These are phyloP conservation scores for Solanum lycopersicoides DNA, from an alignment of 257 asterid species.

Conservation along the genomic window DNA sequence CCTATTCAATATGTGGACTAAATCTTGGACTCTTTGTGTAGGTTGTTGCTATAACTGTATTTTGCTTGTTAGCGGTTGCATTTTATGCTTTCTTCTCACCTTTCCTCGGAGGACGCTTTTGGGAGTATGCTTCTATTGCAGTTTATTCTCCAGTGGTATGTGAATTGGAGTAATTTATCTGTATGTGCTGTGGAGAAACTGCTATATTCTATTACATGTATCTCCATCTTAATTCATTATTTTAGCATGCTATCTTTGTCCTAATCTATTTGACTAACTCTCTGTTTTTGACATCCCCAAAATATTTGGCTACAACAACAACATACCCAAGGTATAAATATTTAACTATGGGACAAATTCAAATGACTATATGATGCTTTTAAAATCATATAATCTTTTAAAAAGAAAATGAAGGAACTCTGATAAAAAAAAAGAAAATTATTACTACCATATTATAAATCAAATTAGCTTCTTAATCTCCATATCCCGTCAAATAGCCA, in stretches of 20 bases:
- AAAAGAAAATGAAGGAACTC: not conserved
- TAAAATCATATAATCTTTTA: not conserved
- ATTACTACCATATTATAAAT: not conserved
- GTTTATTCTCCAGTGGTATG: conserved; percentile 92
- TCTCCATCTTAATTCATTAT: not conserved
- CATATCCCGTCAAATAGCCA: not conserved
- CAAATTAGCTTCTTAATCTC: not conserved
- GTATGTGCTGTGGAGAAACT: not conserved
- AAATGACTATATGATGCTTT: not conserved
- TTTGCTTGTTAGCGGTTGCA: conserved; percentile 82
- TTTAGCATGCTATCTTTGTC: not conserved
- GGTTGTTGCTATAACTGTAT: conserved; percentile 94
- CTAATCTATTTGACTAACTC: not conserved
- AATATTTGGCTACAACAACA: not conserved
- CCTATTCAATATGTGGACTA: not conserved
- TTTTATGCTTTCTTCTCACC: conserved; percentile 97
- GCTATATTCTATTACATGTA: not conserved
- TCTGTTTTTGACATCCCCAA: not conserved
- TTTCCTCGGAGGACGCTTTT: conserved; percentile 77
- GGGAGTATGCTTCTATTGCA: conserved; percentile 72
- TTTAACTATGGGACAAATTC: not conserved
- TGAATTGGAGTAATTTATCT: conserved; percentile 1
- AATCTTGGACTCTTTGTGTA: conserved; percentile 15
- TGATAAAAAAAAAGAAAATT: not conserved
- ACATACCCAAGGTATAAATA: not conserved